These are phyloP conservation scores for Candida labiduridarum DNA, from an alignment of 1,139 yeast genomes.

Conservation along the genomic window DNA sequence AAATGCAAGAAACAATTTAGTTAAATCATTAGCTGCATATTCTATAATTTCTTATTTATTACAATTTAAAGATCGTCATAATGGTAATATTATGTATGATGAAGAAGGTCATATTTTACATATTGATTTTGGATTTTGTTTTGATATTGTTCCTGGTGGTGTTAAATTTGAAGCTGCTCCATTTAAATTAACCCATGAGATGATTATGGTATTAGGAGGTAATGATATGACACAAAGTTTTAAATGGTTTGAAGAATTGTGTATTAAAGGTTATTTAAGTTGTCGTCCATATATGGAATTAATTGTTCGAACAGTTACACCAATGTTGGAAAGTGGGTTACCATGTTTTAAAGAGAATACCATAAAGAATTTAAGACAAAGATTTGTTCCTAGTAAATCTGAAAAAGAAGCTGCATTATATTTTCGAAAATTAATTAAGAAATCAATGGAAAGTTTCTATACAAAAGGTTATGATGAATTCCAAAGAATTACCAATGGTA, in stretches of 20 bases:
- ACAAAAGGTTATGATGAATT: conserved; percentile 97
- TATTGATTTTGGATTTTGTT: conserved; percentile 97
- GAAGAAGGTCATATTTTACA: conserved; percentile 93
- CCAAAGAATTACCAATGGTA: conserved; percentile 94
- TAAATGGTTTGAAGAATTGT: conserved; percentile 91
- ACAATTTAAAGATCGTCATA: conserved; percentile 97
- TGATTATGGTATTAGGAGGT: conserved; percentile 96
- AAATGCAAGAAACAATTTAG: conserved; percentile 87
- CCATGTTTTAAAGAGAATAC: conserved; percentile 93
- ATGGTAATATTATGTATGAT: conserved; percentile 98
- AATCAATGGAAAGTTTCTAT: conserved; percentile 83
- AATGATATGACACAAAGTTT: conserved; percentile 81
- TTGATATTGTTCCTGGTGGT: conserved; percentile 99
- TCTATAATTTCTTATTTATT: conserved; percentile 88
- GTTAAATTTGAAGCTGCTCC: conserved; percentile 98
- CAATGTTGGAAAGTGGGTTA: conserved; percentile 94
- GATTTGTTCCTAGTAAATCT: conserved; percentile 80
- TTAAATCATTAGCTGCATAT: conserved; percentile 93
- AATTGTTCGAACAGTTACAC: conserved; percentile 80
- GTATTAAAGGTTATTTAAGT: conserved; percentile 89
- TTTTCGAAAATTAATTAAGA: conserved; percentile 75
- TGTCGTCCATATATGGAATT: conserved; percentile 89
- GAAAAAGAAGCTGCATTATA: conserved; percentile 85
- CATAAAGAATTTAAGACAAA: conserved; percentile 68
- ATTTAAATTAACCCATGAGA: conserved; percentile 92